Evolutionary conservation across 805 yeast genomes (phyloP).

Genomic region (Candida peoriensis): DNA sequence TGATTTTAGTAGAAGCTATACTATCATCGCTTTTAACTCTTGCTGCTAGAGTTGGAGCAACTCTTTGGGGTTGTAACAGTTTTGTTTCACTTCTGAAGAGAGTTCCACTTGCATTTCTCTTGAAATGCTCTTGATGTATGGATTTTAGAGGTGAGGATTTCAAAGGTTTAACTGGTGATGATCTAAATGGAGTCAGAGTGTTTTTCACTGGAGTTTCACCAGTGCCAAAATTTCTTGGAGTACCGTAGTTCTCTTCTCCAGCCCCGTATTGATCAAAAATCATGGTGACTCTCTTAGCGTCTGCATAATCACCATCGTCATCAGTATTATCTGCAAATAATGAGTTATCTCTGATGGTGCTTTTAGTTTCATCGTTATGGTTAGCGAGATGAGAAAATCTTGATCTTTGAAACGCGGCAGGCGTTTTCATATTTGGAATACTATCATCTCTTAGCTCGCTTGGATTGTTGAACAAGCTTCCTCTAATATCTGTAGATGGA

Average conservation of each 20-base stretch:
- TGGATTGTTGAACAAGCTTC: slow-evolving; percentile 20
- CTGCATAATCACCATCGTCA: slow-evolving; percentile 18
- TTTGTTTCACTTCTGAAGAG: slow-evolving; percentile 10
- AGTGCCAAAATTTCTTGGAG: slow-evolving; percentile 1
- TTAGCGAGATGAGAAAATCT: slow-evolving; percentile 10
- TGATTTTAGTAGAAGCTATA: slow-evolving; percentile 17
- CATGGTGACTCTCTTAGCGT: slow-evolving; percentile 24
- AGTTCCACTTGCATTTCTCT: slow-evolving; percentile 11
- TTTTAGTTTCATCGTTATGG: slow-evolving; percentile 13
- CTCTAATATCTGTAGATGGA: slow-evolving; percentile 17
- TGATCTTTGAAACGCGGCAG: slow-evolving; percentile 13
- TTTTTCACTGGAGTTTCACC: slow-evolving; percentile 5
- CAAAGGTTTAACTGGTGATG: slow-evolving; percentile 8
- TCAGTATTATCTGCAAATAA: slow-evolving; percentile 23
- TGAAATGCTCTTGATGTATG: slow-evolving; percentile 18
- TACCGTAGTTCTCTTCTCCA: slow-evolving; percentile 2
- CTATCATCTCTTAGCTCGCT: slow-evolving; percentile 16
- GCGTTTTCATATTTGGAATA: slow-evolving; percentile 8
- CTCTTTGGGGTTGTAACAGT: slow-evolving; percentile 13
- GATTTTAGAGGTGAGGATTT: slow-evolving; percentile 19
- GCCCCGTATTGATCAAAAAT: slow-evolving; percentile 23
- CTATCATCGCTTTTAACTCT: slow-evolving; percentile 1
- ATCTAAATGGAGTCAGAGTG: background rate
- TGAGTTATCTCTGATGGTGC: slow-evolving; percentile 18
- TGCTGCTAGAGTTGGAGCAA: slow-evolving; percentile 21